Percentiles rank a stretch among this genome's conserved stretches.
Evolutionary conservation across 2,329 filamentous ascomycete genomes (phyloP).

Genomic region (Metarhizium robertsii): DNA sequence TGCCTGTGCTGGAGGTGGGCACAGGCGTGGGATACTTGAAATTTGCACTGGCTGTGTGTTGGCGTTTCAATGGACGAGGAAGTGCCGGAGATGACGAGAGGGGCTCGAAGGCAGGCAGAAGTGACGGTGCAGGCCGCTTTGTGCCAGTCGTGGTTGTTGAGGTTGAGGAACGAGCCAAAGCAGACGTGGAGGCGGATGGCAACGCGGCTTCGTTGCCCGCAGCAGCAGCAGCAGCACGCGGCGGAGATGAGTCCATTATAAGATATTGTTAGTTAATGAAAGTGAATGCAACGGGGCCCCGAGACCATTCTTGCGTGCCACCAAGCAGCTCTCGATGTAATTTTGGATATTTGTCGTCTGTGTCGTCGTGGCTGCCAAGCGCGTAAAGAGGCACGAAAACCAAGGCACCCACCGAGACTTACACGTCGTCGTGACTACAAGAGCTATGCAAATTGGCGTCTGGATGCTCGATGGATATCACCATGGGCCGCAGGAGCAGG

Average conservation of each 20-base stretch:
- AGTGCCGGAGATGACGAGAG: slow-evolving; percentile 68
- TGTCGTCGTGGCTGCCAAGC: slow-evolving; percentile 7
- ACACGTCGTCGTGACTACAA: neutral
- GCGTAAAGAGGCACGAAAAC: slow-evolving; percentile 3
- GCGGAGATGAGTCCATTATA: slow-evolving; percentile 33
- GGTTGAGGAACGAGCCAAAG: neutral
- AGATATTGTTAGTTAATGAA: neutral
- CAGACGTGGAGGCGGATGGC: slow-evolving; percentile 13
- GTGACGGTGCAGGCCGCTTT: slow-evolving; percentile 55
- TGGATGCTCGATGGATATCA: neutral
- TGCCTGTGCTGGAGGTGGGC: slow-evolving; percentile 86
- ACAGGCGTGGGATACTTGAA: slow-evolving; percentile 85
- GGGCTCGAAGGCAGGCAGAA: slow-evolving; percentile 73
- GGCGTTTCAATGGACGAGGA: slow-evolving; percentile 60
- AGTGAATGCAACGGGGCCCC: neutral
- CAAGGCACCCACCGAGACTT: neutral
- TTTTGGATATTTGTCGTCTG: slow-evolving; percentile 3
- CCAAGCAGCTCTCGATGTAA: neutral
- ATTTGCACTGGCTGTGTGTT: slow-evolving; percentile 38
- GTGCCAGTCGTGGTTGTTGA: slow-evolving; percentile 28
- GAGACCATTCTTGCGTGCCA: neutral
- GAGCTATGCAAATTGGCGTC: neutral
- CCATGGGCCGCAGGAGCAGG: neutral
- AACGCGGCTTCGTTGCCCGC: slow-evolving; percentile 21
- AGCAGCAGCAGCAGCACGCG: slow-evolving; percentile 2